Base-by-base conservation (phyloP, 2,329 filamentous ascomycete genomes). In the Pseudocercospora fijiensis region DNA sequence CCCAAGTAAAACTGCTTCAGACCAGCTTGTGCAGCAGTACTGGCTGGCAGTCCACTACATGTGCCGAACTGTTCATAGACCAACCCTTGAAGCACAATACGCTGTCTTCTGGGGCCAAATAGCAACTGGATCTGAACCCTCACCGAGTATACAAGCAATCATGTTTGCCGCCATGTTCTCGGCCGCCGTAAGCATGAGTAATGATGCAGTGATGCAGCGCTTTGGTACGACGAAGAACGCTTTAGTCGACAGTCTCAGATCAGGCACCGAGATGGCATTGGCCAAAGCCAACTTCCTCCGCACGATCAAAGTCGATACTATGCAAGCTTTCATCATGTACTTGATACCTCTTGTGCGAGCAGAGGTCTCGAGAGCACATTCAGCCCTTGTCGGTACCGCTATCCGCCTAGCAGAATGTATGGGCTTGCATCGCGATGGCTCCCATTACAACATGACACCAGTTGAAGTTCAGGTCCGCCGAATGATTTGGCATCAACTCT, bases 251-350 rank as follows among this genome's bases (percentile, higher is more conserved):
- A 86, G 84, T 55, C 84, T 90, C 62, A 87, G 87, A 69, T 78
- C 87, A 55, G 88, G 85, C 1, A 86, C 88, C 6, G 90, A 92
- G 76, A 82, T 84, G 26, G 86, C 88, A 2, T 78, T 93, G 33
- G 83, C 84, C 43, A 86, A 86, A 72, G 88, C 90, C 3, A 88
- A 90, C 72, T 90, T 92, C 63, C 76, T 92, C 37, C 81, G 87
- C 37, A 91, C 89, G 0, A 90, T 85, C 0, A 88, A 86, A 68
- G 78, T 91, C n/a, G 88, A 91, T 74, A 90, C 88, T 0, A 79
- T 93, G 70, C 90, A 92, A 73, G 89, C 88, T 0, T 89, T 92
- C 70, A 85, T 92, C 37, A 89, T 91, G 81, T 92, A 91, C 68
- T 79, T 92, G 84, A 86, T 91, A 62, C 87, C 90, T 0, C 82